These are phyloP conservation scores for Phytophthora lateralis DNA, from an alignment of 352 stramenopile genomes.

Conservation along the genomic window DNA sequence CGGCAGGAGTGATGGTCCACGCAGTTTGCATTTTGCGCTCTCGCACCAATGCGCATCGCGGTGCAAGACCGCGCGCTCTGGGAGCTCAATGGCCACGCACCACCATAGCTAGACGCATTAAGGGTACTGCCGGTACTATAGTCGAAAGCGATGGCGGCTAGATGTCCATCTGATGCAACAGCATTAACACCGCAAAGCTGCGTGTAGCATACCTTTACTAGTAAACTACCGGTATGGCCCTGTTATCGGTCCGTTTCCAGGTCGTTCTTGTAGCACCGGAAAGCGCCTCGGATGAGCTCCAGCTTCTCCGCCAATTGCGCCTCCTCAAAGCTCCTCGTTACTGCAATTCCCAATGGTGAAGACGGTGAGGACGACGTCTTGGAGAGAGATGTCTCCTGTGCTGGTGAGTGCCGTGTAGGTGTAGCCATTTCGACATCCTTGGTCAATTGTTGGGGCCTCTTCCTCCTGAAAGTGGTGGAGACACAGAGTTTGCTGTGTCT, in stretches of 20 bases:
- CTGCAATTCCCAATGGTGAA: slow-evolving; percentile 1
- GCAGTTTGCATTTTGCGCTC: slow-evolving; percentile 16
- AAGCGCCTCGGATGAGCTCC: slow-evolving; percentile 44
- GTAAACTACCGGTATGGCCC: neutral
- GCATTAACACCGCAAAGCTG: too few relatives aligned
- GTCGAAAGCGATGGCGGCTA: neutral
- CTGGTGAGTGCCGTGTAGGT: slow-evolving; percentile 1
- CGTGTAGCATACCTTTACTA: neutral
- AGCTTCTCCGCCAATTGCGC: slow-evolving; percentile 40
- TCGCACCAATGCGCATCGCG: too few relatives aligned
- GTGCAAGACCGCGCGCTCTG: neutral
- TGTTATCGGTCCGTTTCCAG: slow-evolving; percentile 1
- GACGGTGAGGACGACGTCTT: neutral
- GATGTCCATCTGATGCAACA: too few relatives aligned
- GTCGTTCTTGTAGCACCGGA: slow-evolving; percentile 31
- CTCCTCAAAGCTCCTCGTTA: slow-evolving; percentile 6
- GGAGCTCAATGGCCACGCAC: neutral
- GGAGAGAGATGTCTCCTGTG: neutral
- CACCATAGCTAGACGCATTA: too few relatives aligned
- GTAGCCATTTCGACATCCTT: slow-evolving; percentile 7
- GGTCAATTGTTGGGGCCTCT: neutral
- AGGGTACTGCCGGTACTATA: neutral
- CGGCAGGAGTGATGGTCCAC: neutral
- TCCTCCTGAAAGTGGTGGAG: slow-evolving; percentile 4
- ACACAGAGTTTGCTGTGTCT: neutral